Percentiles rank a stretch among this genome's conserved stretches.
These are phyloP conservation scores for Globisporangium radiosum DNA, from an alignment of 352 stramenopile species.

Conservation along the genomic window DNA sequence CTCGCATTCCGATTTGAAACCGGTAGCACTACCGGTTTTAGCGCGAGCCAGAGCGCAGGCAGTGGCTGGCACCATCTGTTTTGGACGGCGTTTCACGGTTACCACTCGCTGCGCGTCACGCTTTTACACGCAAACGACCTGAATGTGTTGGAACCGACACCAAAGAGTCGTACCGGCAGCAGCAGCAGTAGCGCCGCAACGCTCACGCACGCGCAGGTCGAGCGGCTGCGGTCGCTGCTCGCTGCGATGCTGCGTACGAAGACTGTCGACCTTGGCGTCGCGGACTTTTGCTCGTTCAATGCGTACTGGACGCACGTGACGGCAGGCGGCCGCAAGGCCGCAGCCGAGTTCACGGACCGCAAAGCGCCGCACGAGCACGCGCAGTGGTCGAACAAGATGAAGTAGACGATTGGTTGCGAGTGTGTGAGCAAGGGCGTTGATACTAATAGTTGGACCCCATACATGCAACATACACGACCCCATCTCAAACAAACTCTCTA, in stretches of 20 bases:
- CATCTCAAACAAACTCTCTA: neutral
- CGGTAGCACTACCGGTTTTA: constrained; percentile 38
- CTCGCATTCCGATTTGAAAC: constrained; percentile 78
- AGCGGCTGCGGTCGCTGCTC: constrained; percentile 55
- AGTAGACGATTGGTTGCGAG: neutral
- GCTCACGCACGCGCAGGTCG: constrained; percentile 44
- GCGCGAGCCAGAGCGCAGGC: constrained; percentile 62
- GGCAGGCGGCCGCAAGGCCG: constrained; percentile 52
- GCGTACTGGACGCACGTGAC: constrained; percentile 80
- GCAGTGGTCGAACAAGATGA: constrained; percentile 48
- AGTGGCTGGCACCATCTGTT: constrained; percentile 54
- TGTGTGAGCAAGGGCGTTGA: neutral
- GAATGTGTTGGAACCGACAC: constrained; percentile 36
- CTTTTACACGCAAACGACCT: constrained; percentile 56
- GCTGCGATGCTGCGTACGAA: constrained; percentile 80
- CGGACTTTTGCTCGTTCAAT: constrained; percentile 79
- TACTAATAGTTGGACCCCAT: neutral
- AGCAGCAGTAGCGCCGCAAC: constrained; percentile 22
- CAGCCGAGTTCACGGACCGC: constrained; percentile 71
- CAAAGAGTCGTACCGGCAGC: constrained; percentile 17
- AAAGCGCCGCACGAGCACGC: constrained; percentile 84
- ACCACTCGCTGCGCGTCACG: constrained; percentile 62
- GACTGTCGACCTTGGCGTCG: constrained; percentile 51
- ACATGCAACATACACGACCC: too few species aligned
- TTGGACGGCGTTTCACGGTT: constrained; percentile 56